Base-by-base conservation (phyloP, 2,329 filamentous ascomycete genomes). In the Aaosphaeria pasadenensis region DNA sequence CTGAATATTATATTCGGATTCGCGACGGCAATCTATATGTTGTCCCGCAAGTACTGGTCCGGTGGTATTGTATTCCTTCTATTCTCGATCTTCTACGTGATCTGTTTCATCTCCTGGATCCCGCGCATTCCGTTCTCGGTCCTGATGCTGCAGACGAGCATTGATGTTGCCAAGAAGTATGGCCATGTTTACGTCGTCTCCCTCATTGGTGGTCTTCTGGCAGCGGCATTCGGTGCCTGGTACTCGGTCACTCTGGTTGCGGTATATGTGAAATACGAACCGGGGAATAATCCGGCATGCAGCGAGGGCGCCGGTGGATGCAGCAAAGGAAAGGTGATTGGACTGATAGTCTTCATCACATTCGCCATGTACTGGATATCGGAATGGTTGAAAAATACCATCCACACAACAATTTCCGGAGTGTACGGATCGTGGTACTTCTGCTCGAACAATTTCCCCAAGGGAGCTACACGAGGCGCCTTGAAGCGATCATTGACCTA, bases 341-440 rank as follows among this genome's bases (percentile, higher is more conserved):
- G 91, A 0, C 73, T 96, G 30, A 76, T 95, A 5, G 88, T 87
- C 13, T 96, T 95, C 67, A 81, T 91, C 57, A 95, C 91, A 0
- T 96, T 97, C 62, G 86, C 91, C 45, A 89, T 86, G 72, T 96
- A 95, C 73, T 97, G 92, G 92, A 85, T 96, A 55, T 87, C 88
- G 1, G 92, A 97, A 57, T 92, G 88, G 80, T 75, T 96, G 59
- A 96, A 96, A 76, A 96, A 95, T 71, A 91, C 89, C 0, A 89
- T 96, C 42, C 91, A 97, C 66, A 87, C 87, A 2, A 91, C 85
- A 28, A 87, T 96, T 49, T 88, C 90, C 0, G 91, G 92, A 0
- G 85, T 96, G 0, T 96, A 95, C 60, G 91, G 90, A 1, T 87
- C 87, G 0, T 97, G 92, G 92, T 97, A 95, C 74, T 96, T 95